Evolutionary conservation across 2,329 filamentous ascomycete genomes (phyloP).

Genomic region (Clarireedia monteithiana): DNA sequence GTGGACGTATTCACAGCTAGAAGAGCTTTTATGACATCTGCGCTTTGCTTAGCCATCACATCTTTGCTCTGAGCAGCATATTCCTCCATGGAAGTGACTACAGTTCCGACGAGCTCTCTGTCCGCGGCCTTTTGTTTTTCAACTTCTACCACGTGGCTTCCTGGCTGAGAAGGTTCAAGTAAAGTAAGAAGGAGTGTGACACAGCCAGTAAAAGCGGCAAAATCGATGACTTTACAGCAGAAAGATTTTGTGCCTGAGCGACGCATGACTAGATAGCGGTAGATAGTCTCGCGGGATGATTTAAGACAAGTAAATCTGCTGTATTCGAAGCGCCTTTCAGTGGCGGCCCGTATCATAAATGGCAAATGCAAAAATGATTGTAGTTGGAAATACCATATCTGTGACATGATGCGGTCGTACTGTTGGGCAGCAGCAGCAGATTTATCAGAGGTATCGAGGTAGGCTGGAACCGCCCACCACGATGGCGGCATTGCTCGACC

Average conservation of each 20-base stretch:
- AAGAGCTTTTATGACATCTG: conserved; percentile 25
- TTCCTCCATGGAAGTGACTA: conserved; percentile 21
- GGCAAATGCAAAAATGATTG: conserved; percentile 25
- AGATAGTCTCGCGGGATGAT: conserved; percentile 24
- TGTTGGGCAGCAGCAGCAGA: conserved; percentile 1
- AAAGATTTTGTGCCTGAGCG: conserved; percentile 16
- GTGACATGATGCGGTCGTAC: conserved; percentile 23
- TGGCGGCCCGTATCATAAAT: conserved; percentile 28
- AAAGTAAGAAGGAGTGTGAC: conserved; percentile 25
- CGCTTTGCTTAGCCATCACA: conserved; percentile 22
- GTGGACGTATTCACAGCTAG: conserved; percentile 19
- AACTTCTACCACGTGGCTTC: conserved; percentile 10
- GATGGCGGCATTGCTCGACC: conserved; percentile 21
- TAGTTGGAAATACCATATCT: conserved; percentile 27
- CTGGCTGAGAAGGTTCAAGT: conserved; percentile 14
- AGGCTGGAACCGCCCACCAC: conserved; percentile 24
- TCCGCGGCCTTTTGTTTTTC: conserved; percentile 18
- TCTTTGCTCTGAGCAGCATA: conserved; percentile 12
- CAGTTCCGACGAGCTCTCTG: conserved; percentile 17
- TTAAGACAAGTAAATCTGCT: conserved; percentile 27
- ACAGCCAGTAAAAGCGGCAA: conserved; percentile 23
- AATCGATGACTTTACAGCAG: conserved; percentile 27
- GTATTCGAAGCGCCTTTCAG: conserved; percentile 27
- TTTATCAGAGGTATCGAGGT: conserved; percentile 5
- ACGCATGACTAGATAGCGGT: conserved; percentile 21